A percentile compares a stretch with the other conserved stretches of the same genome.
Evolutionary conservation across 2,329 filamentous ascomycete genomes (phyloP).

Genomic region (Talaromyces sp.): DNA sequence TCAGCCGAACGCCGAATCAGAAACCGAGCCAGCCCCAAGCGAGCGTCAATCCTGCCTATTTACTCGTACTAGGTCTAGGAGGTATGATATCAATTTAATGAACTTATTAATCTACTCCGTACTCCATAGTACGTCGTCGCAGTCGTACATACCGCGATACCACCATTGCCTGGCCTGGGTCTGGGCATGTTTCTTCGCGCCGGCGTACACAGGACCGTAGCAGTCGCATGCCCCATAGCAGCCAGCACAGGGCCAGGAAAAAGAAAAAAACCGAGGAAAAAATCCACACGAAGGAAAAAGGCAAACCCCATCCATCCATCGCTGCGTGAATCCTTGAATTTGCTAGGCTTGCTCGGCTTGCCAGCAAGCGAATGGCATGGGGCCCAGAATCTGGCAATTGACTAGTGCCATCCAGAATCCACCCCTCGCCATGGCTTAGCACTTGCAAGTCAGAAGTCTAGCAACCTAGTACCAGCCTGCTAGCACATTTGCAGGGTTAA

Average conservation of each 20-base stretch:
- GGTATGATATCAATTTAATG: not conserved
- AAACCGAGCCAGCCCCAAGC: not conserved
- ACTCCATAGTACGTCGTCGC: not conserved
- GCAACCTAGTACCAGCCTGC: not conserved
- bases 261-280: not conserved
- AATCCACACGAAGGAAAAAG: not conserved
- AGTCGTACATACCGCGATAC: not conserved
- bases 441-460: too few species aligned
- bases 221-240: not conserved
- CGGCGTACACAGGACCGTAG: not conserved
- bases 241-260: not conserved
- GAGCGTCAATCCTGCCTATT: not conserved
- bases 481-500: not conserved
- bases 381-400: not conserved
- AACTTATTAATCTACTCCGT: conserved; percentile 5
- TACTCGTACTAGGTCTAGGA: not conserved
- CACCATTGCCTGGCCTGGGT: not conserved
- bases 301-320: not conserved
- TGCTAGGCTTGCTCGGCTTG: not conserved
- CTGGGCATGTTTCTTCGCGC: not conserved
- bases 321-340: not conserved
- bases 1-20: conserved; percentile 9
- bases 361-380: not conserved
- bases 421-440: not conserved
- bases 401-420: not conserved